Percentiles rank a stretch among this genome's conserved stretches.
Evolutionary conservation across 805 yeast species (phyloP).

Genomic region (Myxozyma sirexii): DNA sequence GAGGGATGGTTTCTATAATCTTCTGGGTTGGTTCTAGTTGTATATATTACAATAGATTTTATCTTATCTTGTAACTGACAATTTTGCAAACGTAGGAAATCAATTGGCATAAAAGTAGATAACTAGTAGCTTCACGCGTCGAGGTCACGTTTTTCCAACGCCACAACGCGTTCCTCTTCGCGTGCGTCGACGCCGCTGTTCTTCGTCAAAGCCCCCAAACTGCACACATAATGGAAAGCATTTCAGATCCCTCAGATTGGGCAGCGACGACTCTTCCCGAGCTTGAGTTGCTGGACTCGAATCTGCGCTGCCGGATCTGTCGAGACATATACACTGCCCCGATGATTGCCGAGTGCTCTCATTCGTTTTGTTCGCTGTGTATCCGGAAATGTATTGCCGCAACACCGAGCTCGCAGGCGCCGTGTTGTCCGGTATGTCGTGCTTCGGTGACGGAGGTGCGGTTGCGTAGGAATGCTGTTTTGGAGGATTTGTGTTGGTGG

Average conservation of each 20-base stretch:
- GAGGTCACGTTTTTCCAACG: background rate
- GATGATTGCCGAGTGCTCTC: slow-evolving; percentile 84
- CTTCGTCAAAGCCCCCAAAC: background rate
- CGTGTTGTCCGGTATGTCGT: slow-evolving; percentile 78
- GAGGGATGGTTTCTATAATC: too few species aligned
- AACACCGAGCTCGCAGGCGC: slow-evolving; percentile 41
- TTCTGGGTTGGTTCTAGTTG: too few species aligned
- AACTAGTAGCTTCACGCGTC: too few species aligned
- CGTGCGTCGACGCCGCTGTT: background rate
- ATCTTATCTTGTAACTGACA: too few species aligned
- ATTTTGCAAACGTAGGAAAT: too few species aligned
- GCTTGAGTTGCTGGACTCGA: slow-evolving; percentile 64
- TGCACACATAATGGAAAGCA: background rate
- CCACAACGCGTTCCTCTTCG: slow-evolving; percentile 3
- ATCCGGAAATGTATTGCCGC: slow-evolving; percentile 69
- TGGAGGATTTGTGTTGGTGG: slow-evolving; percentile 72
- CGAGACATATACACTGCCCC: slow-evolving; percentile 81
- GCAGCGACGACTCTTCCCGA: slow-evolving; percentile 54
- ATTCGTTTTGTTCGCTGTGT: slow-evolving; percentile 86
- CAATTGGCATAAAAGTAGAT: too few species aligned
- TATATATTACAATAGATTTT: too few species aligned
- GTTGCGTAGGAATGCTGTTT: slow-evolving; percentile 62
- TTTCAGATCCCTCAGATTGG: slow-evolving; percentile 76
- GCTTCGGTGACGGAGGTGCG: slow-evolving; percentile 69
- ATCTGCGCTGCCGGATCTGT: slow-evolving; percentile 83